These are phyloP conservation scores for Hibiscus mutabilis DNA, from an alignment of 345 rosid genomes.

Conservation along the genomic window DNA sequence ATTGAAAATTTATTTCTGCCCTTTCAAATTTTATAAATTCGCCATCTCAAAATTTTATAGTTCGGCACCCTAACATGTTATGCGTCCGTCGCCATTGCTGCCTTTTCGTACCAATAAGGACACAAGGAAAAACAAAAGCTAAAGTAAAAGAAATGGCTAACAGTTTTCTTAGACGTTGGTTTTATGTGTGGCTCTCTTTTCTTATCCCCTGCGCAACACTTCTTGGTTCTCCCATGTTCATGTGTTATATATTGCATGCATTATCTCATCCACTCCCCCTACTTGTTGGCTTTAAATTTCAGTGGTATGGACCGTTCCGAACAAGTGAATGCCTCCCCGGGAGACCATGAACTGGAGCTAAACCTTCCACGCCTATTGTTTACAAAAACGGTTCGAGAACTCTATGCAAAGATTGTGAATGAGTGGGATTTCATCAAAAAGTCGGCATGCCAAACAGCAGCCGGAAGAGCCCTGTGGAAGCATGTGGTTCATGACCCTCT, in stretches of 20 bases:
- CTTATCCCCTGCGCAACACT: constrained; percentile 53
- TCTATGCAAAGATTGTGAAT: constrained; percentile 52
- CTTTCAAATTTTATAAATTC: too few relatives aligned
- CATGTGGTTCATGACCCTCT: constrained; percentile 69
- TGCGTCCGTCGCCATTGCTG: too few relatives aligned
- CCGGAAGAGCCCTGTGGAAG: constrained; percentile 92
- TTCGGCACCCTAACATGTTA: too few relatives aligned
- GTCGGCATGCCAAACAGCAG: constrained; percentile 89
- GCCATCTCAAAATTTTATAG: too few relatives aligned
- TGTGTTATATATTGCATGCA: constrained; percentile 20
- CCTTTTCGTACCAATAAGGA: constrained; percentile 24
- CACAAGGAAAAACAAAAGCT: constrained; percentile 26
- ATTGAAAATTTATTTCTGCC: too few relatives aligned
- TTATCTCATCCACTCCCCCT: constrained; percentile 14
- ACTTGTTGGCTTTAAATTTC: constrained; percentile 14
- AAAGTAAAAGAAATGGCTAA: constrained; percentile 20
- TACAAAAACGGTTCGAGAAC: constrained; percentile 38
- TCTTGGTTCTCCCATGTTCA: constrained; percentile 10
- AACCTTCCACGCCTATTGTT: constrained; percentile 46
- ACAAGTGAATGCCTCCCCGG: constrained; percentile 31
- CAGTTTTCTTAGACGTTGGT: constrained; percentile 46
- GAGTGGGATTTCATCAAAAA: constrained; percentile 61
- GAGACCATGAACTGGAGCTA: constrained; percentile 45
- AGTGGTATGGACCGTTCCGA: constrained; percentile 34
- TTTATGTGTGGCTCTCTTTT: constrained; percentile 95